Conservation (phyloP, 352 stramenopile species). For the Phytophthora quininea region DNA sequence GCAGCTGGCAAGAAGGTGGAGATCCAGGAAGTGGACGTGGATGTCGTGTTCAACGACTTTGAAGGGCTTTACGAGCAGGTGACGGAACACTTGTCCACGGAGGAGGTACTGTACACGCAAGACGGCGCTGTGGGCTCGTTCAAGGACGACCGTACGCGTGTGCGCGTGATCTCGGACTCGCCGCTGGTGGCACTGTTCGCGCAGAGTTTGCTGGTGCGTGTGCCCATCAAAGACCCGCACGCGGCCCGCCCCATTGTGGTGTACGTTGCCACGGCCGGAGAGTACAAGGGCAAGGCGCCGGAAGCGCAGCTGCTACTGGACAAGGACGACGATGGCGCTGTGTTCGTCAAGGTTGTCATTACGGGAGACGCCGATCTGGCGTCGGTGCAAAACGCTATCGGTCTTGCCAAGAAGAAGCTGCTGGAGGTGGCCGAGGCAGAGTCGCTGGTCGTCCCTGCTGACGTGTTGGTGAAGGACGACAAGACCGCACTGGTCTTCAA, state of each 20-base stretch:
- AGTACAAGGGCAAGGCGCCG: constrained; percentile 66
- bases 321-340: constrained; percentile 61
- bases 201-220: constrained; percentile 74
- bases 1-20: constrained; percentile 61
- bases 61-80: constrained; percentile 72
- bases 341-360: constrained; percentile 79
- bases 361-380: constrained; percentile 58
- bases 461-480: constrained; percentile 66
- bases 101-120: constrained; percentile 68
- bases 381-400: constrained; percentile 61
- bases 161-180: constrained; percentile 83
- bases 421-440: constrained; percentile 54
- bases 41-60: constrained; percentile 71
- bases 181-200: constrained; percentile 72
- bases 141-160: constrained; percentile 74
- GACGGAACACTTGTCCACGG: constrained; percentile 68
- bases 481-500: constrained; percentile 81
- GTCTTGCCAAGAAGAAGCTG: constrained; percentile 80
- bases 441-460: constrained; percentile 58
- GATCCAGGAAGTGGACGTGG: constrained; percentile 72
- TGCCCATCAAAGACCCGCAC: constrained; percentile 67
- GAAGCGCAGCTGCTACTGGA: constrained; percentile 68
- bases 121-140: constrained; percentile 81
- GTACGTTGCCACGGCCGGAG: constrained; percentile 67
- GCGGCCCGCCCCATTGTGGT: constrained; percentile 79